A percentile compares a stretch with the other conserved stretches of the same genome.
Conservation (phyloP, 306 rosid species). For the Gleditsia sinensis region DNA sequence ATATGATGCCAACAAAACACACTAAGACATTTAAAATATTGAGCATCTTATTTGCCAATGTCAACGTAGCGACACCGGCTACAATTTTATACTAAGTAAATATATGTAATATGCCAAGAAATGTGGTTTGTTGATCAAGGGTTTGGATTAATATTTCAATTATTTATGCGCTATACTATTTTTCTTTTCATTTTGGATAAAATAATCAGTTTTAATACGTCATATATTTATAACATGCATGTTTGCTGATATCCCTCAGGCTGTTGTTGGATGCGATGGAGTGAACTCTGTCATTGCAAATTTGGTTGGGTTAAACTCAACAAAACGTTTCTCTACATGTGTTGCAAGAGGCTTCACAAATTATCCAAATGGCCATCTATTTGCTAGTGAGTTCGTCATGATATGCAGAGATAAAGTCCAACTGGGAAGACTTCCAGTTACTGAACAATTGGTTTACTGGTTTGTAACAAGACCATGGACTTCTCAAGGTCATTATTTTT, state of each 20-base stretch:
- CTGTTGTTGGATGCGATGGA: constrained; percentile 69
- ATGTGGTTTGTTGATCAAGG: too few relatives aligned
- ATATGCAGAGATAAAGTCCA: constrained; percentile 27
- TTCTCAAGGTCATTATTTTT: constrained; percentile 33
- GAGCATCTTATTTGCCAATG: too few relatives aligned
- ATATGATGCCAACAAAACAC: too few relatives aligned
- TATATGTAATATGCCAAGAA: too few relatives aligned
- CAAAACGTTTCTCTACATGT: constrained; percentile 21
- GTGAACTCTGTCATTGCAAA: constrained; percentile 47
- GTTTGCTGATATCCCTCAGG: constrained; percentile 28
- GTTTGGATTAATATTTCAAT: too few relatives aligned
- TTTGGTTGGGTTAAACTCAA: constrained; percentile 36
- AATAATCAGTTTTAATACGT: too few relatives aligned
- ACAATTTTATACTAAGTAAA: too few relatives aligned
- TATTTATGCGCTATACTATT: too few relatives aligned
- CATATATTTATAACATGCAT: too few relatives aligned
- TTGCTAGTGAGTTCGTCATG: constrained; percentile 39
- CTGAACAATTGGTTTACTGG: constrained; percentile 52
- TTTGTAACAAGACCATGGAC: constrained; percentile 39
- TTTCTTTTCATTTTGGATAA: too few relatives aligned
- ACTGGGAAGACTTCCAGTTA: constrained; percentile 47
- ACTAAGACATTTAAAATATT: too few relatives aligned
- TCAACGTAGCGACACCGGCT: too few relatives aligned
- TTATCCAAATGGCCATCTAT: constrained; percentile 50
- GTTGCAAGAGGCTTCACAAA: constrained; percentile 58